Percentiles rank a stretch among this genome's conserved stretches.
phyloP scores from a whole-genome alignment of 805 yeast genomes.

The Dipodascopsis uninucleata region DNA sequence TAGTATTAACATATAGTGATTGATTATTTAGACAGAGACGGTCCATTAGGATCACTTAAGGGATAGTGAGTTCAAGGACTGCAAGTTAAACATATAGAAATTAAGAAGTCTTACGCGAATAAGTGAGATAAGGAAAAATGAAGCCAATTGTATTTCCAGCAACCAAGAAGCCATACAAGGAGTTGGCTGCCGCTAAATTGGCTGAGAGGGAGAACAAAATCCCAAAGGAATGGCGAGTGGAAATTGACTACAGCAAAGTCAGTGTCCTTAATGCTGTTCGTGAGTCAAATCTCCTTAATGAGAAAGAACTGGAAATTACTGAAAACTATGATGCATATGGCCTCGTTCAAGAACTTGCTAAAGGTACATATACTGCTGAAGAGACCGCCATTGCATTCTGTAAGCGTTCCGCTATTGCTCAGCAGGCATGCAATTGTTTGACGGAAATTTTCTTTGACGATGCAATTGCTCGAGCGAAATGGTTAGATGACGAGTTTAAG shows the following conservation, averaged over 20 bases:
- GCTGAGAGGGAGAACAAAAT: slow-evolving; percentile 44
- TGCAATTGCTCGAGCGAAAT: slow-evolving; percentile 55
- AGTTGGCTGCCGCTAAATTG: slow-evolving; percentile 43
- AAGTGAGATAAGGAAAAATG: too few species aligned
- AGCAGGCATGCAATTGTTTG: slow-evolving; percentile 45
- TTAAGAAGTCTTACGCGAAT: too few species aligned
- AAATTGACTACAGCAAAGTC: slow-evolving; percentile 14
- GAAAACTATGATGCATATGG: slow-evolving; percentile 27
- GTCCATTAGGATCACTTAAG: too few species aligned
- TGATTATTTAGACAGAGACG: too few species aligned
- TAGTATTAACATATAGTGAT: too few species aligned
- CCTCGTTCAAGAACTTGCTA: slow-evolving; percentile 24
- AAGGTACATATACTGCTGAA: slow-evolving; percentile 41
- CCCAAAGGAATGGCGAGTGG: slow-evolving; percentile 44
- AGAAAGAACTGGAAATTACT: slow-evolving; percentile 32
- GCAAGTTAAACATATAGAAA: too few species aligned
- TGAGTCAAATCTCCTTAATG: slow-evolving; percentile 26
- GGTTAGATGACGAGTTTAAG: slow-evolving; percentile 49
- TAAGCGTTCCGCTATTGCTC: slow-evolving; percentile 54
- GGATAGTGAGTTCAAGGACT: too few species aligned
- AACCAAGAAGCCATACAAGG: slow-evolving; percentile 35
- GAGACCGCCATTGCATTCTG: slow-evolving; percentile 54
- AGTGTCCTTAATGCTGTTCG: slow-evolving; percentile 22
- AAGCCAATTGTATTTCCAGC: slow-evolving; percentile 19
- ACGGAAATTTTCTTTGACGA: slow-evolving; percentile 50